These are phyloP conservation scores for Klebsormidium nitens DNA, from an alignment of 139 green algal genomes.

Conservation along the genomic window DNA sequence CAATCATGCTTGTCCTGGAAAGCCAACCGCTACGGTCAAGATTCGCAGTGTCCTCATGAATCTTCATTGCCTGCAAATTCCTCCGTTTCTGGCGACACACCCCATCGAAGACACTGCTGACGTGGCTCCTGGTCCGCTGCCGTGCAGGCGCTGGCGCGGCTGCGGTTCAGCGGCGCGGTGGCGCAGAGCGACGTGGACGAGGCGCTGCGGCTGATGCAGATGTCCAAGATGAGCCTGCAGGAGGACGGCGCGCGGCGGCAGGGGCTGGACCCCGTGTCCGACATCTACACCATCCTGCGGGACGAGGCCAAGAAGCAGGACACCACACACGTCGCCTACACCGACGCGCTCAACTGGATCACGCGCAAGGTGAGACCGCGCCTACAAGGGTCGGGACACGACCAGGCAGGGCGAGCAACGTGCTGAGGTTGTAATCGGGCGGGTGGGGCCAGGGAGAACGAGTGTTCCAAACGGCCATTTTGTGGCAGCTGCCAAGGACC, in stretches of 20 bases:
- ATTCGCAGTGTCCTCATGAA: no score
- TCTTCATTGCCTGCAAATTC: no score
- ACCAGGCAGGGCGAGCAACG: neutral
- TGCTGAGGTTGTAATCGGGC: no score
- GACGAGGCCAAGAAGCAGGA: slow-evolving; percentile 14
- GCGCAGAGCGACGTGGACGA: slow-evolving; percentile 87
- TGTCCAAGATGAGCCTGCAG: slow-evolving; percentile 75
- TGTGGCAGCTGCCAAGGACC: no score
- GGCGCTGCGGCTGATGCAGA: slow-evolving; percentile 85
- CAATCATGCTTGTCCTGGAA: neutral
- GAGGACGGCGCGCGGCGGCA: slow-evolving; percentile 25
- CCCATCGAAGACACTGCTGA: neutral
- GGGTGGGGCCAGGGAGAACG: no score
- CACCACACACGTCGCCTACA: slow-evolving; percentile 23
- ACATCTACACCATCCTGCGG: slow-evolving; percentile 48
- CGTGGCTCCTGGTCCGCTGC: neutral
- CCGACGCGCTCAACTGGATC: slow-evolving; percentile 38
- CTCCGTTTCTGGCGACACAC: neutral
- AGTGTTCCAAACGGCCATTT: no score
- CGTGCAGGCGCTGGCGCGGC: slow-evolving; percentile 70
- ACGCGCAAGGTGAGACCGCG: slow-evolving; percentile 29
- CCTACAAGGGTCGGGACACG: no score
- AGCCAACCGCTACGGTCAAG: no score
- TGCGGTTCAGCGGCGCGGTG: slow-evolving; percentile 61
- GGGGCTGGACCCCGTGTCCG: slow-evolving; percentile 32